phyloP scores from a whole-genome alignment of 2,329 filamentous ascomycete genomes.

The Monilinia polystroma region DNA sequence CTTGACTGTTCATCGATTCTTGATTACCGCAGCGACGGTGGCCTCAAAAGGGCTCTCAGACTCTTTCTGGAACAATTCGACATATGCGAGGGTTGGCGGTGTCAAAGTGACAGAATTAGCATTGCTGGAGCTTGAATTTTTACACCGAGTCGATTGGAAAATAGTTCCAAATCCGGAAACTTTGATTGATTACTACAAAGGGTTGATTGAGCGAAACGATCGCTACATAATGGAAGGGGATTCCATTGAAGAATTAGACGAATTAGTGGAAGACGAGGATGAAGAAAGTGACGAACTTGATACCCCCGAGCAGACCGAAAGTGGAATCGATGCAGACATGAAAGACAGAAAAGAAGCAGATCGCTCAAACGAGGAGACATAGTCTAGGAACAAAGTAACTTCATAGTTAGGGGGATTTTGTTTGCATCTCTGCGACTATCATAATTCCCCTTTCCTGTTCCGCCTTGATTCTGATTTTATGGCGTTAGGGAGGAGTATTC shows the following conservation, averaged over 20 bases:
- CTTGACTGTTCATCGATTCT: slow-evolving; percentile 92
- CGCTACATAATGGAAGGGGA: slow-evolving; percentile 51
- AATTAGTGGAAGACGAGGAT: slow-evolving; percentile 22
- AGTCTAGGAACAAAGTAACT: slow-evolving; percentile 6
- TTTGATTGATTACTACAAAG: slow-evolving; percentile 88
- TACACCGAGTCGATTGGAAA: slow-evolving; percentile 90
- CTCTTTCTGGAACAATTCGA: slow-evolving; percentile 97
- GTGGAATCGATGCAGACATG: slow-evolving; percentile 34
- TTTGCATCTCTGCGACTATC: neutral
- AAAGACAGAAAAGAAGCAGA: slow-evolving; percentile 39
- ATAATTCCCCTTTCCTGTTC: slow-evolving; percentile 19
- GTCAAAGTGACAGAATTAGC: slow-evolving; percentile 89
- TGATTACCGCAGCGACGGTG: slow-evolving; percentile 93
- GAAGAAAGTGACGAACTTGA: slow-evolving; percentile 40
- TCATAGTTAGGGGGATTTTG: neutral
- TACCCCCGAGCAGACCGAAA: slow-evolving; percentile 34
- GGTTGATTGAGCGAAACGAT: slow-evolving; percentile 68
- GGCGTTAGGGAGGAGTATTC: slow-evolving; percentile 17
- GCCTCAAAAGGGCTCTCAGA: slow-evolving; percentile 95
- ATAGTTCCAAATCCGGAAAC: slow-evolving; percentile 96
- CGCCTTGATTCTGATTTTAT: slow-evolving; percentile 14
- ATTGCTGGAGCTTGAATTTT: slow-evolving; percentile 86
- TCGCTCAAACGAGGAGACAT: slow-evolving; percentile 29
- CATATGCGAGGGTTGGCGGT: slow-evolving; percentile 90
- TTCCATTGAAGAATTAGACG: slow-evolving; percentile 24